These are phyloP conservation scores for Microbotryum silenes-acaulis DNA, from an alignment of 1,284 basidiomycete genomes.

Conservation along the genomic window DNA sequence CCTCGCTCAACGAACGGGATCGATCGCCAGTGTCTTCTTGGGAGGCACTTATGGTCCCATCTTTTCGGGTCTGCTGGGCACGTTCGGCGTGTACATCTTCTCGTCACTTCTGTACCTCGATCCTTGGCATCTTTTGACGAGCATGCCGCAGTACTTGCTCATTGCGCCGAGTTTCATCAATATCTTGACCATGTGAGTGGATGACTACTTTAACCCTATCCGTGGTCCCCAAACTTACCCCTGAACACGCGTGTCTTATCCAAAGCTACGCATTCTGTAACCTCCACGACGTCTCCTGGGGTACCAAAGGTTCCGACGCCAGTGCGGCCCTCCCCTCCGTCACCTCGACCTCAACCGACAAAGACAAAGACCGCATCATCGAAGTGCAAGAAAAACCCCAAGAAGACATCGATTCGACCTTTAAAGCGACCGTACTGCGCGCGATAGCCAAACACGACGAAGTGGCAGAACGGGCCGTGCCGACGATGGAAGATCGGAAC, in stretches of 20 bases:
- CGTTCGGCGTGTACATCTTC: conserved; percentile 67
- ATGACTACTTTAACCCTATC: conserved; percentile 46
- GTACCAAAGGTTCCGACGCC: conserved; percentile 93
- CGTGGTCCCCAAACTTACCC: conserved; percentile 35
- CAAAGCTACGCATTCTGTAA: conserved; percentile 91
- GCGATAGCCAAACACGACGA: conserved; percentile 74
- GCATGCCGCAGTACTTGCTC: conserved; percentile 79
- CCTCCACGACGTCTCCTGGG: conserved; percentile 80
- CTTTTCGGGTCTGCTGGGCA: conserved; percentile 79
- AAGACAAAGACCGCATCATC: conserved; percentile 63
- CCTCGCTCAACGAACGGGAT: background rate
- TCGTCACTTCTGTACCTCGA: conserved; percentile 90
- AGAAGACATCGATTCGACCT: conserved; percentile 81
- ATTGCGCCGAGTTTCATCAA: conserved; percentile 35
- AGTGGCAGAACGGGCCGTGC: conserved; percentile 65
- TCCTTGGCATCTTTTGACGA: conserved; percentile 98
- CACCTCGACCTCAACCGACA: conserved; percentile 59
- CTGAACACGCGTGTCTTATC: background rate
- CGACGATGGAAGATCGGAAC: conserved; percentile 76
- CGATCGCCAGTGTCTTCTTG: conserved; percentile 21
- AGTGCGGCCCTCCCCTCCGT: conserved; percentile 88
- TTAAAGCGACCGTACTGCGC: conserved; percentile 86
- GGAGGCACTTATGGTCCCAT: conserved; percentile 45
- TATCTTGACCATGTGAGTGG: conserved; percentile 47
- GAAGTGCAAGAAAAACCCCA: conserved; percentile 55